phyloP scores from a whole-genome alignment of 306 rosid genomes.

The Alnus glutinosa region DNA sequence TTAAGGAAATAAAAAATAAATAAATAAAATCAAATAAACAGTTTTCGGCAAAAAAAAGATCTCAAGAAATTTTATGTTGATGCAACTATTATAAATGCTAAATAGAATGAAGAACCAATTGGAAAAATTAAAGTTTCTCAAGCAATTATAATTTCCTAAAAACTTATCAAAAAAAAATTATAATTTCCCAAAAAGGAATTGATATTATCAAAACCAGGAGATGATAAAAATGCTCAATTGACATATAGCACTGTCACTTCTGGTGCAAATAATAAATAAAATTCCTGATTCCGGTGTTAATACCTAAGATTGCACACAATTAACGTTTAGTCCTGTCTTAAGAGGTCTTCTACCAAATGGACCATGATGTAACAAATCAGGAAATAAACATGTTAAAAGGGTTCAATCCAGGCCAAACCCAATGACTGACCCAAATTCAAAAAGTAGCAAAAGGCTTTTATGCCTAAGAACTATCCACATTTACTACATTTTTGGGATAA shows the following conservation, averaged over 20 bases:
- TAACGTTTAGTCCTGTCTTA: not conserved
- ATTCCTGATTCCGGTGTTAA: too few species aligned
- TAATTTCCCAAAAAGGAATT: not conserved
- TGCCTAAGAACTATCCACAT: not conserved
- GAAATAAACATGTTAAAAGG: not conserved
- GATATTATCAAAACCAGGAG: not conserved
- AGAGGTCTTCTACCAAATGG: not conserved
- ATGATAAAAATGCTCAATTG: not conserved
- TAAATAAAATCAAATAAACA: too few species aligned
- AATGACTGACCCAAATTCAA: not conserved
- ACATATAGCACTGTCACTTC: not conserved
- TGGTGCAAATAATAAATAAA: not conserved
- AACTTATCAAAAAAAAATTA: not conserved
- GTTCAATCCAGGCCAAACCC: not conserved
- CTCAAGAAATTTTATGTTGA: not conserved
- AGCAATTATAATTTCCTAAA: not conserved
- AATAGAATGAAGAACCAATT: not conserved
- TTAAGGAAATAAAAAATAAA: too few species aligned
- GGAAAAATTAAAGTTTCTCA: not conserved
- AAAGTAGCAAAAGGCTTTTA: not conserved
- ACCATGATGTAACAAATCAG: not conserved
- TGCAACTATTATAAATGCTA: not conserved
- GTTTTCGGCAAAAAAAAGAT: too few species aligned
- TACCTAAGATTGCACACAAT: not conserved
- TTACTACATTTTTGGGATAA: not conserved